Base-by-base conservation (phyloP, 306 rosid genomes). In the Trichosanthes truncata region DNA sequence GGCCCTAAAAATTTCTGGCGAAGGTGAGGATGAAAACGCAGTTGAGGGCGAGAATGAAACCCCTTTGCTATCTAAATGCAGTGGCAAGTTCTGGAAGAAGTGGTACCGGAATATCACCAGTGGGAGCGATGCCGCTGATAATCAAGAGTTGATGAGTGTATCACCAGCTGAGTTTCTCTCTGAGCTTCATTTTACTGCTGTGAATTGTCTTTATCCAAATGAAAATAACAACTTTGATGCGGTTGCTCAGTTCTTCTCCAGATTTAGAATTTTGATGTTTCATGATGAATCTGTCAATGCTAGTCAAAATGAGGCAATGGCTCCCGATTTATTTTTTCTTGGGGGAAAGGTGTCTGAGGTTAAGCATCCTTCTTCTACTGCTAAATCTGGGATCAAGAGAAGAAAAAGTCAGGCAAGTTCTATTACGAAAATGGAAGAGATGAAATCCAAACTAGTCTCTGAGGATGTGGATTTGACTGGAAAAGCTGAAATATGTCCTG, bases 221-320 rank as follows among this genome's bases (percentile, higher is more conserved):
- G 82, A 84, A 81, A 78, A 83, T 46, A 78, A 85, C 76, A 79
- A 79, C 67, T 89, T 87, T 78, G 88, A 84, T 80, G 78, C 86
- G 45, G 87, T 88, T 83, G 93, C 88, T 82, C 90, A 86, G 93
- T 89, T 92, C 85, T 81, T 94, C 74, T 87, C 92, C 41, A 86
- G 85, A 85, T 88, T 83, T 81, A 88, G 98, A 86, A 80, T 89
- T 79, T 85, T 91, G 7, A 51, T 78, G 61, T 92, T 57, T 83
- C 88, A 71, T 49, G 97, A 94, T 5, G 98, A 88, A 82, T 81
- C 89, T 68, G 48, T 81, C 31, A 80, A 78, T 76, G 76, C 17
- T 40, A 80, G 69, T 81, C 82, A 57, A 68, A 74, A 81, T 43
- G 85, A 85, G 67, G 84, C 53, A 18, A 73, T 57, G 49, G 69